phyloP scores from a whole-genome alignment of 768 basidiomycete genomes.

The Boletus bicolor region DNA sequence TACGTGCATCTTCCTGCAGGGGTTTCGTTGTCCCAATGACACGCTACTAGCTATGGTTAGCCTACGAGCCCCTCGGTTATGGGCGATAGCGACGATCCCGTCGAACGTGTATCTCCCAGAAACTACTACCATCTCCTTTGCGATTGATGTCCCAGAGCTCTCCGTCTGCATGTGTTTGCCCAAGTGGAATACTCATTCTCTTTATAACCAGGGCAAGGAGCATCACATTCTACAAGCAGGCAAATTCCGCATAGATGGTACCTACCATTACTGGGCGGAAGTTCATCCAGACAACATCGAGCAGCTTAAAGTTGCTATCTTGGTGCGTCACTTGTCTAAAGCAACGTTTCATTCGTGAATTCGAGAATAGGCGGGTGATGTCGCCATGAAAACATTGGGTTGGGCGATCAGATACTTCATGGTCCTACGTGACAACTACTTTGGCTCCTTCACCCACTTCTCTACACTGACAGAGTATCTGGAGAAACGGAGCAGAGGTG shows the following conservation, averaged over 20 bases:
- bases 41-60: slow-evolving; percentile 63
- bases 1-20: slow-evolving; percentile 29
- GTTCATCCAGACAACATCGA: slow-evolving; percentile 72
- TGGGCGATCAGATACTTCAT: slow-evolving; percentile 90
- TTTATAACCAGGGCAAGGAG: slow-evolving; percentile 60
- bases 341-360: not conserved
- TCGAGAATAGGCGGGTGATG: slow-evolving; percentile 42
- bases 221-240: slow-evolving; percentile 61
- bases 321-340: slow-evolving; percentile 35
- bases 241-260: slow-evolving; percentile 55
- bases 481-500: slow-evolving; percentile 54
- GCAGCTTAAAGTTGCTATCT: slow-evolving; percentile 64
- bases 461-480: slow-evolving; percentile 85
- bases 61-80: slow-evolving; percentile 56
- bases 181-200: slow-evolving; percentile 82
- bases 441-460: slow-evolving; percentile 92
- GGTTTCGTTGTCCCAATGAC: not conserved
- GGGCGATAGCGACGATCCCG: slow-evolving; percentile 53
- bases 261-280: slow-evolving; percentile 71
- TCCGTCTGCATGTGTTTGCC: slow-evolving; percentile 66
- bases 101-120: slow-evolving; percentile 73
- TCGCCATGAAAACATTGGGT: slow-evolving; percentile 70
- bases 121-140: slow-evolving; percentile 63
- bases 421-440: slow-evolving; percentile 89
- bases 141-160: slow-evolving; percentile 55